Percentiles rank a stretch among this genome's conserved stretches.
phyloP scores from a whole-genome alignment of 1,284 basidiomycete genomes.

The Moesziomyces globuligerus region DNA sequence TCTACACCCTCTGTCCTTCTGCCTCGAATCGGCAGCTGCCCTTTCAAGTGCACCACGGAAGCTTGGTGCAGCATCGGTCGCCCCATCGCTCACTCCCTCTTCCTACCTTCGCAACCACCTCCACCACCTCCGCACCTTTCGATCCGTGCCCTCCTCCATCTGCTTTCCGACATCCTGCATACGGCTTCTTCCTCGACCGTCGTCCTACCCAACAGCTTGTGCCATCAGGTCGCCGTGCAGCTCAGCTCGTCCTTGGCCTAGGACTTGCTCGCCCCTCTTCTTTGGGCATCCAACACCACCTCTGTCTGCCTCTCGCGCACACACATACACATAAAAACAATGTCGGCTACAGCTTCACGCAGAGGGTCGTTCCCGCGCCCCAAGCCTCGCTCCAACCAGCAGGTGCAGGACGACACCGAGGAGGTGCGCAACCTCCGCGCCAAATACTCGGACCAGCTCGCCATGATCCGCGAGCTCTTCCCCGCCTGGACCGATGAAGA shows the following conservation, averaged over 20 bases:
- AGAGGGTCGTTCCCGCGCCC: slow-evolving; percentile 52
- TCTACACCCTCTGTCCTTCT: too few relatives aligned
- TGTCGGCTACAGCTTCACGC: slow-evolving; percentile 52
- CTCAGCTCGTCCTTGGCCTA: slow-evolving; percentile 12
- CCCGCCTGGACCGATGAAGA: slow-evolving; percentile 82
- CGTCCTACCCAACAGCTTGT: slow-evolving; percentile 7
- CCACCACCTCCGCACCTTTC: slow-evolving; percentile 9
- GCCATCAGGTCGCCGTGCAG: slow-evolving; percentile 23
- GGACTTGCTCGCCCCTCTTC: slow-evolving; percentile 10
- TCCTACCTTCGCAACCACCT: slow-evolving; percentile 12
- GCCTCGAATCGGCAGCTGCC: too few relatives aligned
- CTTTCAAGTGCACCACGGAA: too few relatives aligned
- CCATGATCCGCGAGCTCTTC: slow-evolving; percentile 80
- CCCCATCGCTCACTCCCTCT: too few relatives aligned
- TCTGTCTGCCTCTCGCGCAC: slow-evolving; percentile 1
- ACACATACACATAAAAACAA: slow-evolving; percentile 33
- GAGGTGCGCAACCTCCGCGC: slow-evolving; percentile 60
- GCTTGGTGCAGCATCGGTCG: too few relatives aligned
- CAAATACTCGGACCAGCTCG: slow-evolving; percentile 68
- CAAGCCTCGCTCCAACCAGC: slow-evolving; percentile 41
- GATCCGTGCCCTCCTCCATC: slow-evolving; percentile 10
- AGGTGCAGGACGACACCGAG: slow-evolving; percentile 63
- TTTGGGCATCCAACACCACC: background rate
- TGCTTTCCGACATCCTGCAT: slow-evolving; percentile 31
- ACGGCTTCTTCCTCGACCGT: slow-evolving; percentile 19